Evolutionary conservation across 1,284 basidiomycete genomes (phyloP), one percentile per base, ranked within the genome.

Genomic region (Volvariella surrecta): DNA sequence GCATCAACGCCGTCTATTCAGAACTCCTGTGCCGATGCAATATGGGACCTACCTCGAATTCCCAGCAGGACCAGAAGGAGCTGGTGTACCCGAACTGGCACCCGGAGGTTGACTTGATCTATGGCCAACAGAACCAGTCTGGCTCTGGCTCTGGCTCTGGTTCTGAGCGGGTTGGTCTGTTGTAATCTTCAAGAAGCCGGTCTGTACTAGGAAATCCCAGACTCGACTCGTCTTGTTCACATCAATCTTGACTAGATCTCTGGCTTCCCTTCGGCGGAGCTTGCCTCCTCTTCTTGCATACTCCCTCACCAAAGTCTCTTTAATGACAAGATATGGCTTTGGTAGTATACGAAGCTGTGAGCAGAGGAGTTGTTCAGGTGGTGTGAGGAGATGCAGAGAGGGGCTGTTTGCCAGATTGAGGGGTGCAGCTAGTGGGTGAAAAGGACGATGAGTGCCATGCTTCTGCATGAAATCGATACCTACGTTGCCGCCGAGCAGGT

Each of bases 321-420:
- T 96, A 66, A 96, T 88, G 46, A 85, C 78, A 38, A 96, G 77
- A 61, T 94, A 97, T 1, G 92, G 89, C 55, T 90, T 89, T 0
- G 93, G 93, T 31, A 95, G 71, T 47, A 96, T 91, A 3, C 90
- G 83, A 13, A 96, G 71, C 44, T 77, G 74, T 2, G 89, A 88
- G 60, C 93, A 96, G n/a, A 97, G 77, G 0, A 75, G 71, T 61
- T 92, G 87, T 63, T 96, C 93, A 19, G 82, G 82, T 3, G 80
- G 72, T 0, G 88, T 88, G 50, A 97, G 82, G 9, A 97, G 74
- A 56, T 95, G 89, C 8, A 95, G 68, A 1, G 83, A 87, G 2
- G 86, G 86, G 52, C 85, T 86, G 58, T 91, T 90, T 35, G 88
- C 82, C 39, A 94, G 76, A 58, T 92, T 91, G 57, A 92, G 77